Conservation (phyloP, 2,329 filamentous ascomycete genomes). For the Ophiocordyceps camponoti-floridani region DNA sequence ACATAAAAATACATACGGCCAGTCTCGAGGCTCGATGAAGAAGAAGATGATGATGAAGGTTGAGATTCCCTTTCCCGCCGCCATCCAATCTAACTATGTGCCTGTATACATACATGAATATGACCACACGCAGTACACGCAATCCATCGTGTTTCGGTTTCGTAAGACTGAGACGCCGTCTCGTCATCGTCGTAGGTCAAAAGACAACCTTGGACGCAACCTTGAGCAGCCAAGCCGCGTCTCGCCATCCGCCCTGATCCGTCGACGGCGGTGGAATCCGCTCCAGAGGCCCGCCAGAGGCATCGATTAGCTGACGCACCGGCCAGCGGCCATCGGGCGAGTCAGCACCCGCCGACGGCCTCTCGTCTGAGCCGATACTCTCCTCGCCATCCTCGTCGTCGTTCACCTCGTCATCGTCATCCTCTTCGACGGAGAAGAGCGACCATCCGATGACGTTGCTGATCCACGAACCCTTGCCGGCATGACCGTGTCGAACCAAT, state of each 20-base stretch:
- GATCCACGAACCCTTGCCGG: conserved; percentile 39
- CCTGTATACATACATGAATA: too few relatives aligned
- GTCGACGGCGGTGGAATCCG: conserved; percentile 27
- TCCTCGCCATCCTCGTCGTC: conserved; percentile 20
- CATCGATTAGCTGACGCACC: conserved; percentile 20
- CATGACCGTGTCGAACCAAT: conserved; percentile 33
- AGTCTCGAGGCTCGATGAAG: too few relatives aligned
- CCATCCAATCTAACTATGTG: too few relatives aligned
- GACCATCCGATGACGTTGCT: conserved; percentile 40
- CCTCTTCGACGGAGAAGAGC: conserved; percentile 43
- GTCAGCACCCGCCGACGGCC: conserved; percentile 8
- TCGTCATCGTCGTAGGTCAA: too few relatives aligned
- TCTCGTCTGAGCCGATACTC: conserved; percentile 12
- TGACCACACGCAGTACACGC: too few relatives aligned
- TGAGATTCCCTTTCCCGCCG: too few relatives aligned
- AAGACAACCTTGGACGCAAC: conserved; percentile 45
- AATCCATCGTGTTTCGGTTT: background rate
- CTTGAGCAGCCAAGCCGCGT: conserved; percentile 49
- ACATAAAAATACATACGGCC: too few relatives aligned
- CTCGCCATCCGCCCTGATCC: conserved; percentile 44
- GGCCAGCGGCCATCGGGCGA: conserved; percentile 15
- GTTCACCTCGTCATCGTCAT: conserved; percentile 32
- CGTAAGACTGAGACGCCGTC: background rate
- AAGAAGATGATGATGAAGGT: too few relatives aligned
- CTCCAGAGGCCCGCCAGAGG: conserved; percentile 23